Conservation (phyloP, 345 rosid species). For the Clarkia xantiana region DNA sequence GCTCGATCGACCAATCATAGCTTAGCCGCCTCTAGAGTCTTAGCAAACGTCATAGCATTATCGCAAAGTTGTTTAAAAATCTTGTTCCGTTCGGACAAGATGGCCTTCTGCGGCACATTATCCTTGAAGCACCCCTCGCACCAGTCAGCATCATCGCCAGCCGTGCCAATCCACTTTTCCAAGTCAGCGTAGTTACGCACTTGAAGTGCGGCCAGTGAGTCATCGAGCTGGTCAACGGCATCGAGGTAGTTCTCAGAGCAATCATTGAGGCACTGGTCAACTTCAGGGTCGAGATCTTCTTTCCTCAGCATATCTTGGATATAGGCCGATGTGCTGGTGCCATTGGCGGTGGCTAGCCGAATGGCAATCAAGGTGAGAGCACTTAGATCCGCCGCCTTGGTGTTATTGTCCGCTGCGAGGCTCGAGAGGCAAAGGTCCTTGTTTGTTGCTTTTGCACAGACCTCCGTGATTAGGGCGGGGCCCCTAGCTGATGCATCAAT, state of each 20-base stretch:
- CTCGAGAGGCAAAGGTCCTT: constrained; percentile 34
- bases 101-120: constrained; percentile 5
- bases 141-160: constrained; percentile 23
- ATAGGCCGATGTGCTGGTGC: constrained; percentile 22
- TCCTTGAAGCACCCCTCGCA: constrained; percentile 28
- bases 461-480: constrained; percentile 8
- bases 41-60: constrained; percentile 25
- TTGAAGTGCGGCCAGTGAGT: constrained; percentile 35
- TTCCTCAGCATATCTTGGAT: constrained; percentile 16
- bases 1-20: background rate
- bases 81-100: constrained; percentile 20
- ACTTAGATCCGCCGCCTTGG: constrained; percentile 20
- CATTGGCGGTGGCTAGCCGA: constrained; percentile 28
- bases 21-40: constrained; percentile 13
- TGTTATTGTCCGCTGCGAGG: constrained; percentile 23
- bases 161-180: constrained; percentile 25
- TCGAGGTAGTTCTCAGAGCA: constrained; percentile 41
- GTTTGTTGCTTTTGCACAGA: constrained; percentile 27
- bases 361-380: constrained; percentile 40
- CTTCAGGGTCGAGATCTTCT: constrained; percentile 21
- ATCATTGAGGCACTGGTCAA: constrained; percentile 44
- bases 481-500: background rate
- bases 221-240: constrained; percentile 47
- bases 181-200: constrained; percentile 23
- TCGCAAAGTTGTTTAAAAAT: constrained; percentile 28